Evolutionary conservation across 78 protist species (phyloP).

Genomic region (Dictyostelium discoideum): dicty_2.7 NC_007089.4:4624501-4625000

Average conservation of each 20-base stretch:
- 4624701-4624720: conserved; percentile 71
- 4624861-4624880: conserved; percentile 42
- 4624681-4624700: conserved; percentile 27
- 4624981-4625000: background rate
- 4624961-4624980: conserved; percentile 11
- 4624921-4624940: conserved; percentile 26
- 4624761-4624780: conserved; percentile 41
- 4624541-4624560: conserved; percentile 44
- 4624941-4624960: conserved; percentile 41
- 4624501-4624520: conserved; percentile 75
- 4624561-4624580: conserved; percentile 37
- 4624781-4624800: conserved; percentile 24
- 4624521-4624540: conserved; percentile 72
- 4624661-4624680: conserved; percentile 47
- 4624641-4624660: conserved; percentile 32
- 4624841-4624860: conserved; percentile 20
- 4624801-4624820: background rate
- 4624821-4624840: background rate
- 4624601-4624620: conserved; percentile 38
- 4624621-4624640: conserved; percentile 70
- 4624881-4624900: conserved; percentile 38
- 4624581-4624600: conserved; percentile 53
- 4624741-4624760: conserved; percentile 65
- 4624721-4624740: conserved; percentile 68
- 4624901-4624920: conserved; percentile 61